A percentile compares a stretch with the other conserved stretches of the same genome.
phyloP scores from a whole-genome alignment of 2,329 filamentous ascomycete species.

The Diatrype stigma region DNA sequence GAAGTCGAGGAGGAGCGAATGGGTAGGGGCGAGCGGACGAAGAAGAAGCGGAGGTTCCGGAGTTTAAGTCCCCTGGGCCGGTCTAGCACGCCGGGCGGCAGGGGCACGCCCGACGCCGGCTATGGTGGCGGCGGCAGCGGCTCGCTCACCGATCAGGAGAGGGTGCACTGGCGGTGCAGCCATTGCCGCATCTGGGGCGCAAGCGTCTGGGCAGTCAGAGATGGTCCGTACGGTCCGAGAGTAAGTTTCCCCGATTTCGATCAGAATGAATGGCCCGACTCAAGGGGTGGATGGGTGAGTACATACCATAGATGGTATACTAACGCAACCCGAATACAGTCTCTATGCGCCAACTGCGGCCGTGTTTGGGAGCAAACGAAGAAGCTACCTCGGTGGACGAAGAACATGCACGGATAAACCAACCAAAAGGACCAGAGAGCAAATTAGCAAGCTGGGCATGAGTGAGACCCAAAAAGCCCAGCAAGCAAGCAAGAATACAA shows the following conservation, averaged over 20 bases:
- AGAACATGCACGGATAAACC: constrained; percentile 54
- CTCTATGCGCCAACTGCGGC: constrained; percentile 90
- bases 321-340: constrained; percentile 45
- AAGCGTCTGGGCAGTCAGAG: constrained; percentile 90
- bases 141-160: constrained; percentile 70
- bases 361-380: constrained; percentile 84
- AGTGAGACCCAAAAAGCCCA: too few species aligned
- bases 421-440: constrained; percentile 28
- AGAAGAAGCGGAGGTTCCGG: constrained; percentile 90
- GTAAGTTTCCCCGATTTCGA: too few species aligned
- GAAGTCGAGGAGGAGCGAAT: constrained; percentile 73
- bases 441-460: constrained; percentile 8
- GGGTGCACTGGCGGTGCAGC: constrained; percentile 77
- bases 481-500: too few species aligned
- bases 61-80: constrained; percentile 79
- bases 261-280: too few species aligned
- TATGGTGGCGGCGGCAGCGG: constrained; percentile 65
- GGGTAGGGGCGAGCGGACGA: constrained; percentile 86
- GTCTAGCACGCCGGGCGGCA: constrained; percentile 60
- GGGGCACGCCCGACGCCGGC: constrained; percentile 78
- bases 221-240: constrained; percentile 79
- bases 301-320: too few species aligned
- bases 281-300: too few species aligned
- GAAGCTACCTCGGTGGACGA: constrained; percentile 73
- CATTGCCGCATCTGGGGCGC: constrained; percentile 87